Evolutionary conservation across 202 grass and related monocot species (phyloP), one percentile per base, ranked within the genome.

Genomic region (Hordeum pubiflorum): DNA sequence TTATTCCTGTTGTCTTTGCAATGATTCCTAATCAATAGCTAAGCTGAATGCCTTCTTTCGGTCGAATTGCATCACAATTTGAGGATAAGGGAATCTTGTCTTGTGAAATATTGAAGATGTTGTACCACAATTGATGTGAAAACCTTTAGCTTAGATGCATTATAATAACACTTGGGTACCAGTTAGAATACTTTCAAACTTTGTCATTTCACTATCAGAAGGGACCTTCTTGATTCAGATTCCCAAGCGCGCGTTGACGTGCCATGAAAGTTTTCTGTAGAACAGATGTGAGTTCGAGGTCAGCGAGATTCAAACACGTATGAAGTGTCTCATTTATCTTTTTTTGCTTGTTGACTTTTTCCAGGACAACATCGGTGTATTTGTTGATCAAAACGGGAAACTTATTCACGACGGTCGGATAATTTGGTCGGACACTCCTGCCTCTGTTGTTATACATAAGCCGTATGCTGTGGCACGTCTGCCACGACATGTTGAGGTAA

Each of bases 321-420:
- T 6, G 1, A 79, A 64, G 21, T 15, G 36, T 81, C 71, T 37
- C 20, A 60, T 80, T 72, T 76, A 75, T 58, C 21, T 46, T 74
- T 52, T 52, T 38, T 11, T 68, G 55, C 74, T 64, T 69, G n/a
- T 65, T 87, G 21, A 61, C 65, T 37, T 81, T 29, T 81, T 40
- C 68, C 80, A 99, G 96, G 96, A 99, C 79, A 99, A 99, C 71
- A 91, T 99, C 72, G 96, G 96, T 69, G 87, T 99, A 75, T 96
- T 96, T 81, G 91, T 99, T 75, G 92, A 99, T 81, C 92, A 99
- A 91, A 99, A 93, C 23, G 96, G 96, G 44, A 96, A 95, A 78
- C 89, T 93, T 91, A 78, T 96, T 79, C 96, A 99, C 80, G 92
- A 99, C 20, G 96, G 91, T 27, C 93, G 87, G 78, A 93, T 99